Conservation (phyloP, 805 yeast genomes). For the Wickerhamomyces silvicola region DNA sequence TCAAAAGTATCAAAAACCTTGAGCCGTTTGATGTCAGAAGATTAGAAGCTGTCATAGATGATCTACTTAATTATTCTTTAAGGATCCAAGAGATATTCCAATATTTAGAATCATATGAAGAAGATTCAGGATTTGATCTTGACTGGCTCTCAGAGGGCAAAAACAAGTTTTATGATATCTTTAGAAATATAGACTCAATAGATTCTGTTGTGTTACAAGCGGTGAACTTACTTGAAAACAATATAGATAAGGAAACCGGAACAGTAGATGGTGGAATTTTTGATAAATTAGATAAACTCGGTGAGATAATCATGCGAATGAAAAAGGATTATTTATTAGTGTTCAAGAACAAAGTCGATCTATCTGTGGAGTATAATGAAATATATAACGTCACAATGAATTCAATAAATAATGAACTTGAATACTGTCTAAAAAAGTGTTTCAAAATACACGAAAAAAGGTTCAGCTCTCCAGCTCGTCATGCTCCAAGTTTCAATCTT, state of each 20-base stretch:
- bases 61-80: slow-evolving; percentile 15
- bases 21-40: slow-evolving; percentile 20
- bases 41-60: slow-evolving; percentile 15
- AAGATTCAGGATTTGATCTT: slow-evolving; percentile 5
- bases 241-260: slow-evolving; percentile 13
- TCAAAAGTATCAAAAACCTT: slow-evolving; percentile 17
- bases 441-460: slow-evolving; percentile 32
- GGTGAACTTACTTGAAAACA: slow-evolving; percentile 29
- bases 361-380: slow-evolving; percentile 39
- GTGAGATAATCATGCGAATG: slow-evolving; percentile 20
- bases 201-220: slow-evolving; percentile 30
- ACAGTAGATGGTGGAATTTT: slow-evolving; percentile 24
- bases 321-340: slow-evolving; percentile 23
- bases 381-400: slow-evolving; percentile 34
- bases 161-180: slow-evolving; percentile 26
- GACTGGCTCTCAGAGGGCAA: slow-evolving; percentile 30
- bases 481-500: slow-evolving; percentile 30
- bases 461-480: slow-evolving; percentile 35
- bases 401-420: slow-evolving; percentile 35
- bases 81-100: slow-evolving; percentile 12
- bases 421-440: slow-evolving; percentile 28
- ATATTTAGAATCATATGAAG: slow-evolving; percentile 1
- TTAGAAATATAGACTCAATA: slow-evolving; percentile 25
- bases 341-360: slow-evolving; percentile 30
- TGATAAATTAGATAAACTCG: slow-evolving; percentile 27